Evolutionary conservation across 2,329 filamentous ascomycete species (phyloP).

Genomic region (Aspergillus vadensis): DNA sequence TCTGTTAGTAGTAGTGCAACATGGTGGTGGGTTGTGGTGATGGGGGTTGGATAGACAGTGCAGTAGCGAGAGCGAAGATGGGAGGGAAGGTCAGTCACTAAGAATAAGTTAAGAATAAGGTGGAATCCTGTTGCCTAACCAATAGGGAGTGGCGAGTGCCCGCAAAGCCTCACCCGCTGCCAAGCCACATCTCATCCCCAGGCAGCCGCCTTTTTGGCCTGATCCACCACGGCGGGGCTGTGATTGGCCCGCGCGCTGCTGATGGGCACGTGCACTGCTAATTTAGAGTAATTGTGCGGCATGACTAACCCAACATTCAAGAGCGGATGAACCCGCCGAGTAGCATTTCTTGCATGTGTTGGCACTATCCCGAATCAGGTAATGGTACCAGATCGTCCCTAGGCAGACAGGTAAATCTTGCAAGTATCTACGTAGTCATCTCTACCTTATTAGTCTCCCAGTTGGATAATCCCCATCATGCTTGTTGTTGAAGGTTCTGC

Average conservation of each 20-base stretch:
- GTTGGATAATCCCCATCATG: no score
- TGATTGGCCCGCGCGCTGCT: constrained; percentile 7
- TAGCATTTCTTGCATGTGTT: background rate
- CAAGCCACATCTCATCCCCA: constrained; percentile 27
- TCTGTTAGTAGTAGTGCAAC: background rate
- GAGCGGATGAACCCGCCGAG: background rate
- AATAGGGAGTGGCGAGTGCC: constrained; percentile 36
- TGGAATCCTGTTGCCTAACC: constrained; percentile 49
- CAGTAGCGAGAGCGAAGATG: constrained; percentile 14
- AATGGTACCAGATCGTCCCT: background rate
- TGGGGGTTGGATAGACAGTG: background rate
- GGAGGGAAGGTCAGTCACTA: constrained; percentile 15
- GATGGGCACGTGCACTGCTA: constrained; percentile 13
- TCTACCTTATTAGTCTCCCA: no score
- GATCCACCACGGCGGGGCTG: background rate
- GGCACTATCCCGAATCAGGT: background rate
- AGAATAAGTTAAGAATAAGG: constrained; percentile 31
- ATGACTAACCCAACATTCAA: constrained; percentile 11
- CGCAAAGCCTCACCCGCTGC: constrained; percentile 27
- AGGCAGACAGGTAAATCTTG: background rate
- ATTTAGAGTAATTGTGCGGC: background rate
- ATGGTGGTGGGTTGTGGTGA: background rate
- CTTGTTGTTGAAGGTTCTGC: no score
- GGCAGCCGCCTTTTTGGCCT: constrained; percentile 30
- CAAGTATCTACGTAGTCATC: no score